Conservation (phyloP, 306 rosid species). For the Dalbergia cochinchinensis region DNA sequence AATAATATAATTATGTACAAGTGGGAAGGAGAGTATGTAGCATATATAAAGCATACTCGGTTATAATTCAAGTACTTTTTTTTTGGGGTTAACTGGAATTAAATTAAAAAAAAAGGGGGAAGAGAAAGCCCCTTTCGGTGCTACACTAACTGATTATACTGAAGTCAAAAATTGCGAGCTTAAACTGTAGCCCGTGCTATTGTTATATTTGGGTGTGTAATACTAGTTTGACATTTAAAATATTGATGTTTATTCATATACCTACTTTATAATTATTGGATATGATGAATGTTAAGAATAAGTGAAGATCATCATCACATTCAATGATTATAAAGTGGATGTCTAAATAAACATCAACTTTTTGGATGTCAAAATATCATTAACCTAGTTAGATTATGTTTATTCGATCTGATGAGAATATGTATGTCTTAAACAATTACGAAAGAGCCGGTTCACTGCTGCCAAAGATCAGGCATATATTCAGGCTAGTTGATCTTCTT, state of each 20-base stretch:
- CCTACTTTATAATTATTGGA: no score
- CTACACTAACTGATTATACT: neutral
- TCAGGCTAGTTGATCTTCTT: neutral
- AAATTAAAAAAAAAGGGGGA: neutral
- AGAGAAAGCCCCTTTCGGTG: conserved; percentile 28
- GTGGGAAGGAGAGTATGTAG: neutral
- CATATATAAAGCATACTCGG: neutral
- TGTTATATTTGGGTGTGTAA: no score
- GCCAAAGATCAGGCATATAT: neutral
- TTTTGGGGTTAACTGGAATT: neutral
- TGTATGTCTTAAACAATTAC: neutral
- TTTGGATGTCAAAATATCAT: no score
- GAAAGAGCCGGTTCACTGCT: neutral
- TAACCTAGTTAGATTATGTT: neutral
- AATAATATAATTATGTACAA: neutral
- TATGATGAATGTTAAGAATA: no score
- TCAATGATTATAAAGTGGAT: no score
- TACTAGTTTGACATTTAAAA: no score
- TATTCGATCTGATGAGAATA: neutral
- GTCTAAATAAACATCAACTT: no score
- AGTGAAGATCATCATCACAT: no score
- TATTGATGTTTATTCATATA: no score
- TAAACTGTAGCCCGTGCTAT: neutral
- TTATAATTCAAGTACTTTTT: neutral
- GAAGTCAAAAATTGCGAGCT: conserved; percentile 34